These are phyloP conservation scores for Grifola frondosa DNA, from an alignment of 1,284 basidiomycete species.

Conservation along the genomic window DNA sequence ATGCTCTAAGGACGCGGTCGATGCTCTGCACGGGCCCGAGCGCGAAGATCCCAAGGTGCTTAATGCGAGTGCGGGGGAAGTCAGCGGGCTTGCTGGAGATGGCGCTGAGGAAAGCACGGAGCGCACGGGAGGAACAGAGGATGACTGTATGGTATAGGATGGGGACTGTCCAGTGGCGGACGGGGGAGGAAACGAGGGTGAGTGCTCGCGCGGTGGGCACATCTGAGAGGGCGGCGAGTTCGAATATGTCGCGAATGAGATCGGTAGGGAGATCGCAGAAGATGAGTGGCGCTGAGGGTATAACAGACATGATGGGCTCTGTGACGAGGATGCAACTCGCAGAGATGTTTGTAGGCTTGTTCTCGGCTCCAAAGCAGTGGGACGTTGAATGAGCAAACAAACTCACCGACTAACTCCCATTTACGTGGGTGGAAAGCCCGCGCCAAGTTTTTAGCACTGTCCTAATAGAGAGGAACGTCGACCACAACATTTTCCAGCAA, in stretches of 20 bases:
- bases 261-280: slow-evolving; percentile 38
- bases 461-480: slow-evolving; percentile 3
- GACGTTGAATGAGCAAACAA: slow-evolving; percentile 8
- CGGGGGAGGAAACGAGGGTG: slow-evolving; percentile 35
- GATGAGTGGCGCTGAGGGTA: slow-evolving; percentile 17
- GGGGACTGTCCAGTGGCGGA: slow-evolving; percentile 35
- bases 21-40: slow-evolving; percentile 37
- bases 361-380: slow-evolving; percentile 6
- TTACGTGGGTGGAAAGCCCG: too few relatives aligned
- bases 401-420: not conserved
- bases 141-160: slow-evolving; percentile 40
- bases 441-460: too few relatives aligned
- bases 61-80: slow-evolving; percentile 27
- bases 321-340: slow-evolving; percentile 3
- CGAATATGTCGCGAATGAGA: slow-evolving; percentile 37
- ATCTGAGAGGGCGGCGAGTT: slow-evolving; percentile 33
- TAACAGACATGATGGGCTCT: slow-evolving; percentile 10
- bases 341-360: too few relatives aligned
- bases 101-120: slow-evolving; percentile 34
- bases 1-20: slow-evolving; percentile 32
- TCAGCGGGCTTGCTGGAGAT: slow-evolving; percentile 28
- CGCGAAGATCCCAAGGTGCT: slow-evolving; percentile 34
- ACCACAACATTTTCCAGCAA: slow-evolving; percentile 7
- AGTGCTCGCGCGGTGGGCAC: slow-evolving; percentile 32
- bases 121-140: slow-evolving; percentile 33